Evolutionary conservation across 73 alveolate genomes (phyloP).

Genomic region (Tetrahymena elliotti): DNA sequence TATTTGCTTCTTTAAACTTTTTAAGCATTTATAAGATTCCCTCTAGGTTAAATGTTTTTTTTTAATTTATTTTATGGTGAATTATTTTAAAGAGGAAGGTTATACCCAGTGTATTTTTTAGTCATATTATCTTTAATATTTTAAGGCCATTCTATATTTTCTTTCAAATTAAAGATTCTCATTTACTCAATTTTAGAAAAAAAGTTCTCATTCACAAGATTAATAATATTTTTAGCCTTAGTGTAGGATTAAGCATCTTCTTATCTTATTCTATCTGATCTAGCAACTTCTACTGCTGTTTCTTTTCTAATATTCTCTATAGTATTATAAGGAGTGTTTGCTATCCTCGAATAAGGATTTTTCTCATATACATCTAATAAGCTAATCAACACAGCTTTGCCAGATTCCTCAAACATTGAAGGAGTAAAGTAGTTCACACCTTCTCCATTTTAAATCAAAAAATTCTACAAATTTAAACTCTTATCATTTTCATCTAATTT

Average conservation of each 20-base stretch:
- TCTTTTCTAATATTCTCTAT: conserved; percentile 6
- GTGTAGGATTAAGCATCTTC: background rate
- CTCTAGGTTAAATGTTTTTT: background rate
- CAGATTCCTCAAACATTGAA: background rate
- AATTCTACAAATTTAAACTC: background rate
- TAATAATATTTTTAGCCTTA: background rate
- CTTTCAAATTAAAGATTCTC: background rate
- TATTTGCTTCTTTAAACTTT: background rate
- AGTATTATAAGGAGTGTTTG: background rate
- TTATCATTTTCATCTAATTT: background rate
- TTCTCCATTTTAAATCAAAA: background rate
- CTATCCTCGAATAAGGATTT: conserved; percentile 13
- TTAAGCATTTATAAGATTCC: background rate
- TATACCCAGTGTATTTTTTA: background rate
- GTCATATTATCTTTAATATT: background rate
- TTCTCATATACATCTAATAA: background rate
- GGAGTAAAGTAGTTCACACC: background rate
- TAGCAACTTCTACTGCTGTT: background rate
- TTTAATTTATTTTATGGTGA: background rate
- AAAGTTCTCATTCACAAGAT: background rate
- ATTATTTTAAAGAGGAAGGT: background rate
- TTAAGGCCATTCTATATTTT: background rate
- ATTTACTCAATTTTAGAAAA: background rate
- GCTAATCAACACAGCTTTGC: background rate
- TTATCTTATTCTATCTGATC: background rate